phyloP scores from a whole-genome alignment of 2,329 filamentous ascomycete species.

The Penicillium sp. region DNA sequence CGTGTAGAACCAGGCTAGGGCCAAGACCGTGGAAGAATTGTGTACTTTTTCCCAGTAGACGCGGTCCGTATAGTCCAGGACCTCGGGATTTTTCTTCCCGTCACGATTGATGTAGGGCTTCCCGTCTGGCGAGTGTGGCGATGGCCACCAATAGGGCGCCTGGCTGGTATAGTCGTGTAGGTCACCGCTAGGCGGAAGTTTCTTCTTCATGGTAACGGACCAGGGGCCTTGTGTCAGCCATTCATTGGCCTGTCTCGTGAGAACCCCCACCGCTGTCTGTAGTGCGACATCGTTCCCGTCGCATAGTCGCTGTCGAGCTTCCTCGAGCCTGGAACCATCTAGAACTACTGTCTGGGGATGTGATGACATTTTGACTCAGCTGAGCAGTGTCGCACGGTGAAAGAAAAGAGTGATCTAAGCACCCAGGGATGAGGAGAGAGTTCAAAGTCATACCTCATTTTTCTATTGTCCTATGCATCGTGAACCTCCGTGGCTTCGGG shows the following conservation, averaged over 20 bases:
- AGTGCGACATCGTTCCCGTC: background rate
- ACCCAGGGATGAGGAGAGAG: background rate
- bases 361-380: background rate
- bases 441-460: background rate
- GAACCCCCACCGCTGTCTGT: background rate
- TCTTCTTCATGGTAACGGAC: background rate
- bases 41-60: background rate
- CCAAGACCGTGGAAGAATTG: background rate
- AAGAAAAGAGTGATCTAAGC: background rate
- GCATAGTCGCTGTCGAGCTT: background rate
- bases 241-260: background rate
- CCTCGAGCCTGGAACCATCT: background rate
- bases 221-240: background rate
- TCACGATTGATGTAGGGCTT: background rate
- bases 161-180: background rate
- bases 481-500: background rate
- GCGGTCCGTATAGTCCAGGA: background rate
- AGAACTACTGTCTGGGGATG: background rate
- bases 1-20: background rate
- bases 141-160: background rate
- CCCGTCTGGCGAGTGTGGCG: background rate
- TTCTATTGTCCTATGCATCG: background rate
- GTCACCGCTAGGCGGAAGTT: background rate
- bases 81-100: background rate
- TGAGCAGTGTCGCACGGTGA: background rate